Percentiles rank a stretch among this genome's conserved stretches.
These are phyloP conservation scores for Clarkia xantiana DNA, from an alignment of 345 rosid species.

Conservation along the genomic window DNA sequence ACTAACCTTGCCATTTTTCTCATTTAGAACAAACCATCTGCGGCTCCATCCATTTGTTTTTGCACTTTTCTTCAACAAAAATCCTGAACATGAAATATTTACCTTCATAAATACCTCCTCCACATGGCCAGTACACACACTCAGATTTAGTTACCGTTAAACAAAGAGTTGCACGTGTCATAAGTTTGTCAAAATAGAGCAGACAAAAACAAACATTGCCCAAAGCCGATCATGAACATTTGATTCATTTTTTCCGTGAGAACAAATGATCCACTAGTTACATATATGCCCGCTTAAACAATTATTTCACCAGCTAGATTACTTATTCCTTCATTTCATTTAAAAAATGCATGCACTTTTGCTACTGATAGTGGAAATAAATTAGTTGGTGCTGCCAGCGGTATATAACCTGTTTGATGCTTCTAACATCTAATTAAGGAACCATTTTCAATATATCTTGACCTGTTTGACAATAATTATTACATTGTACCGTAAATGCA, in stretches of 20 bases:
- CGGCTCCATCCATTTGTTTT: slow-evolving; percentile 87
- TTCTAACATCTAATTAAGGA: no score
- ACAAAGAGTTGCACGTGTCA: no score
- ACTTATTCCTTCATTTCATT: no score
- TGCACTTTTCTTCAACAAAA: slow-evolving; percentile 80
- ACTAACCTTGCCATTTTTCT: slow-evolving; percentile 84
- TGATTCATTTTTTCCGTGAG: neutral
- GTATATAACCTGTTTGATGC: no score
- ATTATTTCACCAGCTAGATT: neutral
- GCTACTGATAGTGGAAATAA: no score
- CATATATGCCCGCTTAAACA: neutral
- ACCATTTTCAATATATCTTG: no score
- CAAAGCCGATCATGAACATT: neutral
- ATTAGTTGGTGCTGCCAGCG: no score
- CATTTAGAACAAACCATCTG: slow-evolving; percentile 95
- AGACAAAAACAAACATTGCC: neutral
- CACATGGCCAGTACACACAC: neutral
- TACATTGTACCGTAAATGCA: slow-evolving; percentile 5
- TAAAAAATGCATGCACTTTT: no score
- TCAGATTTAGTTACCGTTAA: neutral
- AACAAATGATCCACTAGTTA: neutral
- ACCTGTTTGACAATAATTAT: neutral
- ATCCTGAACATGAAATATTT: slow-evolving; percentile 38
- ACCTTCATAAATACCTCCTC: neutral
- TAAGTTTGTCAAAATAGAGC: no score